A percentile compares a stretch with the other conserved stretches of the same genome.
Evolutionary conservation across 2,329 filamentous ascomycete genomes (phyloP).

Genomic region (Camptophora hylomeconis): DNA sequence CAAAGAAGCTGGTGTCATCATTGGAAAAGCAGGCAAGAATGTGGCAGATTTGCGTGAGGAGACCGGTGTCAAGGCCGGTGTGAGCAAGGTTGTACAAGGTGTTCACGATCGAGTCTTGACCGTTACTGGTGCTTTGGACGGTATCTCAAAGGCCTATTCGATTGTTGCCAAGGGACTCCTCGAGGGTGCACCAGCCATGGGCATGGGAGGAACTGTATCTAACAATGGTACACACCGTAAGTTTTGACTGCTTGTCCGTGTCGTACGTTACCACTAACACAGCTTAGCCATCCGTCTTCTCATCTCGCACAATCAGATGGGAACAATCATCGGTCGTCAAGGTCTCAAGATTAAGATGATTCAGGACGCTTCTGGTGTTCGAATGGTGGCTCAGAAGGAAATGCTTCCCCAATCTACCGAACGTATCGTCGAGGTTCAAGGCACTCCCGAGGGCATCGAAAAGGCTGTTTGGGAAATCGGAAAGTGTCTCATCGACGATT

Average conservation of each 20-base stretch:
- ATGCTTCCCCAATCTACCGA: constrained; percentile 99
- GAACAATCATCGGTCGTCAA: constrained; percentile 93
- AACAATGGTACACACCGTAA: constrained; percentile 90
- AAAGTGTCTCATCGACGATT: constrained; percentile 95
- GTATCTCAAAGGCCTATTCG: constrained; percentile 82
- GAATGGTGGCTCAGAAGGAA: constrained; percentile 99
- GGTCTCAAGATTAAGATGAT: constrained; percentile 99
- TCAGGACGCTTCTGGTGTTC: constrained; percentile 88
- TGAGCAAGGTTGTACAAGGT: constrained; percentile 96
- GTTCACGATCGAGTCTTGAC: constrained; percentile 95
- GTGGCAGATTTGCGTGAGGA: constrained; percentile 94
- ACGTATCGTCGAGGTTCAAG: constrained; percentile 92
- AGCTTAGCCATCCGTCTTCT: constrained; percentile 79
- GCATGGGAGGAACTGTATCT: constrained; percentile 82
- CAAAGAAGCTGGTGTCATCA: constrained; percentile 97
- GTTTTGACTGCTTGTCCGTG: constrained; percentile 24
- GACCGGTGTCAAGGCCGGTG: constrained; percentile 93
- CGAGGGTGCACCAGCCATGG: constrained; percentile 86
- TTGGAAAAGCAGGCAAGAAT: constrained; percentile 97
- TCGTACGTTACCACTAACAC: constrained; percentile 13
- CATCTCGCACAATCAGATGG: constrained; percentile 99
- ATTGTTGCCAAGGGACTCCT: constrained; percentile 84
- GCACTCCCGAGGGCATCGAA: constrained; percentile 87
- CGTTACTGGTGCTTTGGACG: constrained; percentile 78
- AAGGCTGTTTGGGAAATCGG: constrained; percentile 97